Base-by-base conservation (phyloP, 2,329 filamentous ascomycete genomes). In the Fusarium succisae region DNA sequence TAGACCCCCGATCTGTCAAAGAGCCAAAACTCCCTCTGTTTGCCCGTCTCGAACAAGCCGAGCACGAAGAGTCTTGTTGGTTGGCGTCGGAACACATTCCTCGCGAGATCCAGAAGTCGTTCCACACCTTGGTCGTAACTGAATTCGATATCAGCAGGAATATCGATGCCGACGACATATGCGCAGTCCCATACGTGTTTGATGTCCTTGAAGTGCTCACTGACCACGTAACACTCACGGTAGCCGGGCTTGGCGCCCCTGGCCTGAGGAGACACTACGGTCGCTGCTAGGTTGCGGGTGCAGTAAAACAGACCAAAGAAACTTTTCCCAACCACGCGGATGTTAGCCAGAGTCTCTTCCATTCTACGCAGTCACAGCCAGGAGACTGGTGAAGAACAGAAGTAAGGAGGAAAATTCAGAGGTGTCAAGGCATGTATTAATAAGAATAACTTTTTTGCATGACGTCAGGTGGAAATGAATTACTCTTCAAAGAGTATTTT, bases 1-100 rank as follows among this genome's bases (percentile, higher is more conserved):
- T 75, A 78, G 17, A 66, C 8, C 2, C 77, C 77, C 22, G 74
- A 70, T 5, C 76, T 67, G 55, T 74, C 69, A 10, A 78, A 79
- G 12, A 79, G 47, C 73, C 72, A 76, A 20, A 77, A 57, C 56
- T 79, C 76, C 58, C 77, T 70, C 26, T 41, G 69, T 1, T 69
- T 70, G 17, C 37, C 66, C 24, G 50, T 22, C 74, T 39, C 4
- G 26, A 32, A 45, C 68, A 78, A 6, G 1, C 51, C 75, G 38
- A 77, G 72, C 6, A 75, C 26, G 26, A 73, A 77, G 6, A 72
- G 65, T 32, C 77, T 76, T 3, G 74, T 75, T 6, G 78, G 77
- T 22, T 78, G 71, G 53, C 3, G 4, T 9, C 1, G 15, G 26
- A 67, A 67, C 4, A 58, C 32, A 1, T 10, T 6, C 13, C 24